Evolutionary conservation across 2,329 filamentous ascomycete species (phyloP), one percentile per base, ranked within the genome.

Genomic region (Scedosporium aurantiacum): DNA sequence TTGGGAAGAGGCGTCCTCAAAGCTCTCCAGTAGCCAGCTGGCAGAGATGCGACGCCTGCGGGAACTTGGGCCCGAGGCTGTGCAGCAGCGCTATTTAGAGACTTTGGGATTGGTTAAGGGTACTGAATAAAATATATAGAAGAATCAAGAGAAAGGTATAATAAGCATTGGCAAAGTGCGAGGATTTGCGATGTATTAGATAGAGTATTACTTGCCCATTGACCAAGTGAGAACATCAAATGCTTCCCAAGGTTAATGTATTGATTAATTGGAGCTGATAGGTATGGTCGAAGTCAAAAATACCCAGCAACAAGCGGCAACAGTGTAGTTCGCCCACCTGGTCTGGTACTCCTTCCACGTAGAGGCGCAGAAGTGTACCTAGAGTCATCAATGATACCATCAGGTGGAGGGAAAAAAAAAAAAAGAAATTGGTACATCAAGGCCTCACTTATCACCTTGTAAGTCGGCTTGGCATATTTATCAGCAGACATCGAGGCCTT

Each of bases 21-120:
- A 43, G 37, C 37, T 58, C 5, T 58, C 37, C 27, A 32, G 43
- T 32, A 10, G 12, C 8, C 56, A 58, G 56, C 40, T 58, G 1
- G 56, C 56, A 7, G 37, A 58, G 56, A 58, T 58, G 56, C 37
- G 56, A 41, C 56, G 56, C 56, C 32, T 58, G n/a, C 37, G 56
- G 56, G 56, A 58, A 58, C 56, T 58, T 14, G 56, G 56, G 14
- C 56, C 56, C 5, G 56, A 58, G 18, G 56, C 56, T 23, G 37
- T 58, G 12, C 56, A 58, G 56, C 56, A 45, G 56, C 1, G 18
- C 37, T 58, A 37, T n/a, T 21, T 58, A 16, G 18, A 41, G 56
- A 58, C 14, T 25, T 21, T 41, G 37, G 56, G 28, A 7, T 2
- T 58, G 54, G 3, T 18, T n/a, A 2, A 58, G 5, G 28, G n/a